Percentiles rank a stretch among this genome's conserved stretches.
Evolutionary conservation across 345 rosid genomes (phyloP).

Genomic region (Lepidium didymum): DNA sequence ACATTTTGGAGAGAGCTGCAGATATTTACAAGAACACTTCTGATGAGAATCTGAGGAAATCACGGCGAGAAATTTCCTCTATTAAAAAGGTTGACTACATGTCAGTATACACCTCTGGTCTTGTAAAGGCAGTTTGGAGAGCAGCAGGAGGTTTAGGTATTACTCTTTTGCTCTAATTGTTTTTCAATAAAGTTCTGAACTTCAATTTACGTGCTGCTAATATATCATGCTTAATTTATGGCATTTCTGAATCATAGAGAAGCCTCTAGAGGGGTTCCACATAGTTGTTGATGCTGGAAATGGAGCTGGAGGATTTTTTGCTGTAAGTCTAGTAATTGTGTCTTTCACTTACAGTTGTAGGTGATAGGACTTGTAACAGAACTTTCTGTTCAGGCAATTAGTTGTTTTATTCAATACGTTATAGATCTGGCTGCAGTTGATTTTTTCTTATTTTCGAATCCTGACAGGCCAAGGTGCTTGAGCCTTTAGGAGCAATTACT

Average conservation of each 20-base stretch:
- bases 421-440: not conserved
- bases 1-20: conserved; percentile 80
- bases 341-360: not conserved
- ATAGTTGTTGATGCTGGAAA: conserved; percentile 98
- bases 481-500: conserved; percentile 89
- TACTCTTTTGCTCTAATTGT: conserved; percentile 5
- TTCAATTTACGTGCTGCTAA: not conserved
- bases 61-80: conserved; percentile 36
- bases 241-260: conserved; percentile 47
- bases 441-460: not conserved
- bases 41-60: conserved; percentile 33
- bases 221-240: conserved; percentile 15
- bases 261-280: conserved; percentile 95
- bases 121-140: conserved; percentile 78
- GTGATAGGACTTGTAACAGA: not conserved
- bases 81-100: conserved; percentile 72
- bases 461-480: conserved; percentile 83
- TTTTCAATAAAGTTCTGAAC: not conserved
- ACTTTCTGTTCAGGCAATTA: not conserved
- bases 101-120: conserved; percentile 73
- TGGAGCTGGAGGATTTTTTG: conserved; percentile 98
- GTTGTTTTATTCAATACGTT: not conserved
- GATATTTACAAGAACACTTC: conserved; percentile 53
- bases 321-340: conserved; percentile 44
- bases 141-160: conserved; percentile 88